A percentile compares a stretch with the other conserved stretches of the same genome.
These are phyloP conservation scores for Fusarium clavum DNA, from an alignment of 2,329 filamentous ascomycete species.

Conservation along the genomic window DNA sequence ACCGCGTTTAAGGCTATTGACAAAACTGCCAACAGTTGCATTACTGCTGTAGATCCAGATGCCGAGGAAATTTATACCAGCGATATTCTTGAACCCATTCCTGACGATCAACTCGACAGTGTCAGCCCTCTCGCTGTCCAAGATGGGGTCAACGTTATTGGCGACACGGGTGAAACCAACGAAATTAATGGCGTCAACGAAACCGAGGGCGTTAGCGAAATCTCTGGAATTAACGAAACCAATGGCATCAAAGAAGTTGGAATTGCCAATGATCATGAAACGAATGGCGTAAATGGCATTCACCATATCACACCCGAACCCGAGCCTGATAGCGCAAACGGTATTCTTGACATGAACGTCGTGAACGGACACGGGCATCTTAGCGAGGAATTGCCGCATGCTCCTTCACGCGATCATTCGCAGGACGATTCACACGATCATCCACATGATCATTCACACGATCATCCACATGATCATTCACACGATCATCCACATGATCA, in stretches of 20 bases:
- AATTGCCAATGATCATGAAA: conserved; percentile 3
- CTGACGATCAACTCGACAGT: conserved; percentile 34
- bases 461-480: conserved; percentile 29
- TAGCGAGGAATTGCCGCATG: conserved; percentile 49
- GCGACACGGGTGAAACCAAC: conserved; percentile 25
- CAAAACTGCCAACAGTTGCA: conserved; percentile 58
- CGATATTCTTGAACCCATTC: conserved; percentile 38
- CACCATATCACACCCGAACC: conserved; percentile 3
- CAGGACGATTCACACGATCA: background rate
- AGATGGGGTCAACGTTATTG: conserved; percentile 8
- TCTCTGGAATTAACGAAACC: background rate
- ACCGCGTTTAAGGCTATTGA: conserved; percentile 55
- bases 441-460: conserved; percentile 36
- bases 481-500: conserved; percentile 36
- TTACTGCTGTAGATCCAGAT: conserved; percentile 56
- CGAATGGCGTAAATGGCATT: conserved; percentile 17
- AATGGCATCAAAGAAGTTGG: conserved; percentile 9
- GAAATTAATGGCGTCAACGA: conserved; percentile 19
- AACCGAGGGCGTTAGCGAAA: conserved; percentile 2
- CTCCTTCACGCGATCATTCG: conserved; percentile 23
- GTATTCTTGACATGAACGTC: conserved; percentile 13
- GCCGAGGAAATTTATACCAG: conserved; percentile 41
- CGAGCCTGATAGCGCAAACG: conserved; percentile 13
- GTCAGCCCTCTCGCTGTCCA: conserved; percentile 22
- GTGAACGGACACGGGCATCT: conserved; percentile 38